Base-by-base conservation (phyloP, 2,329 filamentous ascomycete species). In the Apiospora malaysiana region DNA sequence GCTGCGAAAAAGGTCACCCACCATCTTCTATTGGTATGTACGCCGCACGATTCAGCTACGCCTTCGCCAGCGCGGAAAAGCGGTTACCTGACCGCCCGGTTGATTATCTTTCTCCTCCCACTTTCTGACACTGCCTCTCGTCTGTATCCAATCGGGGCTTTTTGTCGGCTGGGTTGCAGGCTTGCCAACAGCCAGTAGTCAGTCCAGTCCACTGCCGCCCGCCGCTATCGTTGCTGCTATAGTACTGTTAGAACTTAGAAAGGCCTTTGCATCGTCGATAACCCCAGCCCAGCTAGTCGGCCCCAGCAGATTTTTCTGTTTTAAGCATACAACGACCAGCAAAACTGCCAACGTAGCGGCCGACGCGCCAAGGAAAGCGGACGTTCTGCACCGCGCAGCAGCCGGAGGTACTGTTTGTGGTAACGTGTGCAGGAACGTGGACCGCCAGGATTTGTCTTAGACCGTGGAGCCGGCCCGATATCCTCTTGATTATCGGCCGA, bases 381-480 rank as follows among this genome's bases (percentile, higher is more conserved):
- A 27, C 51, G 51, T 37, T 59, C 51, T 37, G 16, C 51, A 59
- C 16, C 51, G 51, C 16, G 51, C 6, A 59, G 27, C 27, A 59
- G 27, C 27, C 51, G 51, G 51, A 59, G 51, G 25, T 32, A 9
- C 51, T 37, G 27, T 27, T 32, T 59, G 56, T n/a, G 32, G 56
- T 63, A 63, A 14, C 56, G 56, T 59, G 51, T 59, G 51, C 27
- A 59, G 51, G 4, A 59, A 59, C 51, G 27, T 63, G 56, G 32
- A 63, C 56, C 27, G 14, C 32, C 56, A 63, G 32, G 32, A 37
- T 40, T 40, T 63, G 56, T 18, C 56, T 63, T 63, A 63, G 56
- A n/a, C 56, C 56, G 56, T 63, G 56, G 56, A 63, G 56, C 56
- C 56, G 56, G 56, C 18, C 56, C 56, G 56, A 63, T 63, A 63